Conservation (phyloP, 1,139 yeast genomes). For the Chernovozyma sophiae-reginae region DNA sequence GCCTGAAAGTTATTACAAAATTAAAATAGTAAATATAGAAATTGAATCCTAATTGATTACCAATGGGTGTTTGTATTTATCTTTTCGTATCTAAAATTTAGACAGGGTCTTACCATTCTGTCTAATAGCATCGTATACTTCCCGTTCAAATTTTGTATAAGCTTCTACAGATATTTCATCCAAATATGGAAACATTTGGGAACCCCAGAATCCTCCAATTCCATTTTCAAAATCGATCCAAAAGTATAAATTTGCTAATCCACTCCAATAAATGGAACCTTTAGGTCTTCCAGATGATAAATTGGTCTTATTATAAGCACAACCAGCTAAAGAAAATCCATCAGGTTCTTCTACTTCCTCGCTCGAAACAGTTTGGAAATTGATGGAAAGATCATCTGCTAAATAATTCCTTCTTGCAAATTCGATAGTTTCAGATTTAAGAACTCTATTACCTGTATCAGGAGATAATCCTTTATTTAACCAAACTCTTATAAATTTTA, state of each 20-base stretch:
- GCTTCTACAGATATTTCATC: constrained; percentile 14
- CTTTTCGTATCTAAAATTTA: too few species aligned
- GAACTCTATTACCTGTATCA: constrained; percentile 30
- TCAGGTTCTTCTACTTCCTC: constrained; percentile 49
- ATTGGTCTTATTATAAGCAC: constrained; percentile 54
- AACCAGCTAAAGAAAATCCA: constrained; percentile 75
- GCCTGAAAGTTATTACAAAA: too few species aligned
- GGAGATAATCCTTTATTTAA: constrained; percentile 42
- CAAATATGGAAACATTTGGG: constrained; percentile 33
- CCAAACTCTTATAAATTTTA: constrained; percentile 43
- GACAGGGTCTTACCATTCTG: too few species aligned
- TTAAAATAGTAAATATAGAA: too few species aligned
- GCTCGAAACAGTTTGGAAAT: constrained; percentile 13
- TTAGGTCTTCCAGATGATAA: constrained; percentile 38
- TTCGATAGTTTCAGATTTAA: constrained; percentile 27
- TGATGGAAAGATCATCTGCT: constrained; percentile 22
- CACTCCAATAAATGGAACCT: constrained; percentile 42
- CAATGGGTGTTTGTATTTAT: too few species aligned
- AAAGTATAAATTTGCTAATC: constrained; percentile 41
- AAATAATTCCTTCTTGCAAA: constrained; percentile 34
- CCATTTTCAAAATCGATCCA: constrained; percentile 44
- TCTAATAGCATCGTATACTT: constrained; percentile 16
- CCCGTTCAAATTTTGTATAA: constrained; percentile 15
- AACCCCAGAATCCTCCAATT: constrained; percentile 41
- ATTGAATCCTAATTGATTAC: too few species aligned